Base-by-base conservation (phyloP, 345 rosid genomes). In the Trapa bicornis region DNA sequence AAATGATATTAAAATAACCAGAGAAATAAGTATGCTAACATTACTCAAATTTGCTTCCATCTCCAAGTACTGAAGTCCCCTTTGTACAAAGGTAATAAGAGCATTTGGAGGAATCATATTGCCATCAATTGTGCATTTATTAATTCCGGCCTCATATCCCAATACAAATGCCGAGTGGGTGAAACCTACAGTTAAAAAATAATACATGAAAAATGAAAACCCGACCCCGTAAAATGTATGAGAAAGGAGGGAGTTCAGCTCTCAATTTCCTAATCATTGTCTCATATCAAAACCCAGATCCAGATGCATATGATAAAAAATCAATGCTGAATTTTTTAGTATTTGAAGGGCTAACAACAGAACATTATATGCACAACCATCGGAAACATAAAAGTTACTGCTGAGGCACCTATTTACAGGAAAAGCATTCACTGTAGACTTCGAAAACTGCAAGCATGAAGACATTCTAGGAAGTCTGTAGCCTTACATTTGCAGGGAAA, bases 61-160 rank as follows among this genome's bases (percentile, higher is more conserved):
- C 88, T 91, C 99, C 89, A 94, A 68, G 75, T 87, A 94, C 68
- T 94, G 99, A 52, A 91, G 92, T 65, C 99, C 99, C 75, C 87
- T 94, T 45, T 89, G 99, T 67, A 94, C 91, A 71, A 87, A 85
- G 11, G 85, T 85, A 78, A 94, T 82, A 72, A 94, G 96, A 75
- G 97, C 95, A 73, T 89, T 91, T 68, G 96, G 96, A 12, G 99
- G 97, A 75, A 91, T 86, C 96, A 87, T 76, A 79, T 87, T 89
- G 62, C 99, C 99, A 68, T 91, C 96, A 73, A 94, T 87, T 33
- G 83, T 85, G 63, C 89, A 80, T 75, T 94, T 94, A 72, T 86
- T 86, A 42, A 94, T 89, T 72, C 87, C 87, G 52, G 97, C 99
- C 75, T 94, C 99, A 73, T 91, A 89, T 66, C 99, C 99, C 73